Base-by-base conservation (phyloP, 176 grass and related monocot genomes). In the Rhynchospora pubera region DNA sequence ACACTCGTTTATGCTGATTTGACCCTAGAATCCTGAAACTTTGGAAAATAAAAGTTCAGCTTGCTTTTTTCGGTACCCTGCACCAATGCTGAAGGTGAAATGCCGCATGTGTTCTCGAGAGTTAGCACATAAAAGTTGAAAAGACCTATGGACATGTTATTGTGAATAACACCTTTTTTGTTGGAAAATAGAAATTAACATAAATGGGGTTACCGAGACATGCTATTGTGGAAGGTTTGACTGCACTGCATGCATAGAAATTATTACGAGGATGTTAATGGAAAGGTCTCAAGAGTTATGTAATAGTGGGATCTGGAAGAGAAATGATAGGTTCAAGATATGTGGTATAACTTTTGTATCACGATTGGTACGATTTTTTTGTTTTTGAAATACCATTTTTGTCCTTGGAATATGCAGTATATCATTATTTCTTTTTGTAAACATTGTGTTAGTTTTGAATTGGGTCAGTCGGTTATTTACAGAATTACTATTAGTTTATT, bases 1-100 rank as follows among this genome's bases (percentile, higher is more conserved):
- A 93, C 97, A 11, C 90, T 95, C 18, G 84, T 99, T 22, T 99
- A 95, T 19, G 89, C 97, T 4, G 92, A 96, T 78, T 90, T 93
- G 84, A 81, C 82, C 52, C 75, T 82, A 45, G 78, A 80, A 24
- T 82, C 60, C 10, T 82, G 61, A 80, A 63, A 81, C 18, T 79
- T 18, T 3, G 9, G n/a, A 65, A 81, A 81, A 8, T 26, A 79
- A 61, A 51, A 9, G 12, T 42, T 74, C 45, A 0, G 70, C 11
- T 52, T 73, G 69, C 4, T 52, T 74, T 52, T 50, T 26, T 48
- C 42, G 2, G n/a, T 45, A 28, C 26, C 46, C 70, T 52, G 23
- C 46, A 28, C 46, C 70, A 52, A 52, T 52, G 22, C 12, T 47
- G 21, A 28, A 14, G 45, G 69, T 50, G 21, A 51, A 74, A 74